Percentiles rank a stretch among this genome's conserved stretches.
Conservation (phyloP, 1,284 basidiomycete species). For the Marasmius oreades region DNA sequence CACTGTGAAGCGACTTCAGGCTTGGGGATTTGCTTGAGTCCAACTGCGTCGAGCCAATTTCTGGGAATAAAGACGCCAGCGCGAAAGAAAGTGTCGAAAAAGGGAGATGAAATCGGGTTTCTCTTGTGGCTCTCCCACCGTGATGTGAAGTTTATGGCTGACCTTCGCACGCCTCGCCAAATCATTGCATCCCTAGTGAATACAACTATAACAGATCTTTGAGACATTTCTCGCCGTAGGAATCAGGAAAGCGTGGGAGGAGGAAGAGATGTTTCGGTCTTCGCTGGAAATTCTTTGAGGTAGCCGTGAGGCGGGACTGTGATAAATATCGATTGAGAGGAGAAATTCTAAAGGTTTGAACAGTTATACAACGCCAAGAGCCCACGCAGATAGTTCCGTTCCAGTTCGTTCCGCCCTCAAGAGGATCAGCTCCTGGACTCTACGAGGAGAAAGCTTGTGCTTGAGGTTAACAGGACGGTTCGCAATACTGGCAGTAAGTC, state of each 20-base stretch:
- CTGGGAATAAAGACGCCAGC: not conserved
- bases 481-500: conserved; percentile 18
- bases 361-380: conserved; percentile 1
- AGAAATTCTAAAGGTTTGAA: not conserved
- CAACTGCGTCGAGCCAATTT: not conserved
- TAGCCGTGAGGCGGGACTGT: not conserved
- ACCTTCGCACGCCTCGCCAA: not conserved
- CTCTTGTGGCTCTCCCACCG: not conserved
- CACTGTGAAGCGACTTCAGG: not conserved
- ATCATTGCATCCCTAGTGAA: not conserved
- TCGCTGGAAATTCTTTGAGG: not conserved
- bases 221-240: not conserved
- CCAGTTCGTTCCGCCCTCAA: conserved; percentile 22
- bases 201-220: not conserved
- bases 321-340: not conserved
- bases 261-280: no score
- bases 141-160: not conserved
- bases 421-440: conserved; percentile 15
- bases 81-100: not conserved
- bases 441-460: conserved; percentile 21
- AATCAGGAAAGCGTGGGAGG: no score
- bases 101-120: not conserved
- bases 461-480: conserved; percentile 21
- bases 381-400: conserved; percentile 19
- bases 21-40: not conserved